phyloP scores from a whole-genome alignment of 805 yeast species.

The Myxozyma neglecta region DNA sequence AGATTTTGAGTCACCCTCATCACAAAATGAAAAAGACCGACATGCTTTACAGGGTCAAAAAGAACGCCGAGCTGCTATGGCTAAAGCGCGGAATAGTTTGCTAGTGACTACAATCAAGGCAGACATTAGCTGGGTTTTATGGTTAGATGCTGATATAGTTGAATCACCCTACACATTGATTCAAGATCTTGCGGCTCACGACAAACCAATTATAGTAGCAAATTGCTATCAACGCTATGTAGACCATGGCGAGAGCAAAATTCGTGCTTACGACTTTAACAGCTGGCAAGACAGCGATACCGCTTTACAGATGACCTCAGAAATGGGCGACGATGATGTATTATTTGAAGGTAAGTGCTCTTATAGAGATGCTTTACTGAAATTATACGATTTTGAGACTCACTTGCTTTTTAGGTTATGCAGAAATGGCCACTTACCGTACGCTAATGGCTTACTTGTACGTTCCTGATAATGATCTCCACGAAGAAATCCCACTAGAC shows the following conservation, averaged over 20 bases:
- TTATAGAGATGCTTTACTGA: background rate
- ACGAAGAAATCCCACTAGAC: slow-evolving; percentile 78
- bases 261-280: slow-evolving; percentile 91
- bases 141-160: slow-evolving; percentile 94
- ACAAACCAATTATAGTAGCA: slow-evolving; percentile 86
- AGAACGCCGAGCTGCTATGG: slow-evolving; percentile 86
- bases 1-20: slow-evolving; percentile 69
- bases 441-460: slow-evolving; percentile 90
- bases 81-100: slow-evolving; percentile 88
- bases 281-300: slow-evolving; percentile 79
- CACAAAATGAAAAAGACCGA: slow-evolving; percentile 69
- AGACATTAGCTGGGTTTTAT: slow-evolving; percentile 88
- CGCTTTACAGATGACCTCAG: slow-evolving; percentile 71
- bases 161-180: slow-evolving; percentile 82
- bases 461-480: slow-evolving; percentile 57
- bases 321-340: slow-evolving; percentile 82
- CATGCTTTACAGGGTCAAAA: slow-evolving; percentile 87
- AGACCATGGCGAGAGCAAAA: slow-evolving; percentile 57
- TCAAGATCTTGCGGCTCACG: slow-evolving; percentile 82
- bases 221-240: slow-evolving; percentile 85
- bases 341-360: slow-evolving; percentile 71
- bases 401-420: slow-evolving; percentile 45
- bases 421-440: slow-evolving; percentile 90
- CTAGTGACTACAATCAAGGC: slow-evolving; percentile 87
- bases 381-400: background rate